Percentiles rank a stretch among this genome's conserved stretches.
Conservation (phyloP, 2,329 filamentous ascomycete genomes). For the Aspergillus vadensis region DNA sequence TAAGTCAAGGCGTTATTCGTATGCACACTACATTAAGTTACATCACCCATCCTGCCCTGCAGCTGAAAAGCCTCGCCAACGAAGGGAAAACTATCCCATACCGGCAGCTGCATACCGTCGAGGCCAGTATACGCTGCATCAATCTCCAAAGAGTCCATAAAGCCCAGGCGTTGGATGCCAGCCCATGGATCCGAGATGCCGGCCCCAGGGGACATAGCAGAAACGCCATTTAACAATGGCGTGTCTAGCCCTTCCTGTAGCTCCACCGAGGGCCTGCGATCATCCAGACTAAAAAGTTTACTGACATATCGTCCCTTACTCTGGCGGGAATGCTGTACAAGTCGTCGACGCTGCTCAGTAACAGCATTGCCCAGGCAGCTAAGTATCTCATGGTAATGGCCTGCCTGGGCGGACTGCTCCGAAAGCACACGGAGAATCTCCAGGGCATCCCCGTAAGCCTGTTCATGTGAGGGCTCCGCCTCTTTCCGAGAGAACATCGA, state of each 20-base stretch:
- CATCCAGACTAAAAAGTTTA: slow-evolving; percentile 38
- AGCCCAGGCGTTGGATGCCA: background rate
- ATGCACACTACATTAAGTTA: background rate
- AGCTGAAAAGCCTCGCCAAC: slow-evolving; percentile 20
- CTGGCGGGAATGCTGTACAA: slow-evolving; percentile 29
- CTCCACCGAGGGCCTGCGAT: slow-evolving; percentile 15
- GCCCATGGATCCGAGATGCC: slow-evolving; percentile 21
- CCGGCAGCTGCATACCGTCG: slow-evolving; percentile 38
- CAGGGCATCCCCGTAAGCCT: slow-evolving; percentile 54
- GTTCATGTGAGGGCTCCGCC: slow-evolving; percentile 41
- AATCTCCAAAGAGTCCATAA: slow-evolving; percentile 20
- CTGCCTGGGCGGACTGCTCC: slow-evolving; percentile 56
- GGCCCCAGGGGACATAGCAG: slow-evolving; percentile 10
- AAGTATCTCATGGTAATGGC: slow-evolving; percentile 60
- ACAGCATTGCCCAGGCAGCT: slow-evolving; percentile 51
- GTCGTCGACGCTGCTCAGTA: slow-evolving; percentile 41
- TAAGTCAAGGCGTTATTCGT: background rate
- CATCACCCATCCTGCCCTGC: background rate
- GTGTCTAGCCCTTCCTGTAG: slow-evolving; percentile 5
- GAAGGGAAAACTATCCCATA: slow-evolving; percentile 43
- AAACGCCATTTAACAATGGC: slow-evolving; percentile 3
- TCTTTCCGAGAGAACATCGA: slow-evolving; percentile 56
- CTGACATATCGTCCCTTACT: slow-evolving; percentile 39
- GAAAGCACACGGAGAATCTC: slow-evolving; percentile 54
- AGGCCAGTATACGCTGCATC: slow-evolving; percentile 28